Base-by-base conservation (phyloP, 2,329 filamentous ascomycete genomes). In the Pseudogymnoascus sp. region DNA sequence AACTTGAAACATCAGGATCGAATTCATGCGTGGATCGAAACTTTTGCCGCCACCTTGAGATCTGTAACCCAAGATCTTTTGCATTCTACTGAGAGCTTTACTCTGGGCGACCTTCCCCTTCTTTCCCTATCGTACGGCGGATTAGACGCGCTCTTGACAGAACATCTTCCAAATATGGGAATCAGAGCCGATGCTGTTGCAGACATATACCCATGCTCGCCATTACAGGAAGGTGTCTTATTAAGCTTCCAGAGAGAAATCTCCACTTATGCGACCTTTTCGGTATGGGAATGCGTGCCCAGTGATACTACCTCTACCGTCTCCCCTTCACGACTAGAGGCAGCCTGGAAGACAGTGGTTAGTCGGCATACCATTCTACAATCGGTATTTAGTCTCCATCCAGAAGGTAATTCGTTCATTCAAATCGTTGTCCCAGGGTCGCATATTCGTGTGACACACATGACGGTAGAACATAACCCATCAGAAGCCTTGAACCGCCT, bases 41-140 rank as follows among this genome's bases (percentile, higher is more conserved):
- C 45, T 12, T 52, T 52, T 28, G 3, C n/a, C n/a, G n/a, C 30
- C 9, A 52, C 23, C 12, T 30, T 52, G 15, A 30, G 9, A 18
- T 52, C 45, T 8, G 45, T 10, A 30, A 30, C 45, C 18, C 23
- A 30, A 18, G 39, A 45, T 5, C 45, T 52, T 12, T 18, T 52
- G 45, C n/a, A 9, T 30, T 52, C 26, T 30, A 5, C 45, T 15
- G 19, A 26, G 9, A 45, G 30, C n/a, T 59, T 35, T 34, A 78
- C 76, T 0, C 60, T 76, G 7, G 75, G 72, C 60, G 76, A 77
- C 30, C 77, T 74, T 58, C 74, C 75, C 0, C 70, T 80, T 39
- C 68, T 79, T 3, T 71, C 73, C 1, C 66, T 77, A 60, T 74
- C 70, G 0, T 77, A 80, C 38, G 63, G 72, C 0, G 69, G 69